Evolutionary conservation across 2,329 filamentous ascomycete species (phyloP).

Genomic region (Apiospora saccharicola): DNA sequence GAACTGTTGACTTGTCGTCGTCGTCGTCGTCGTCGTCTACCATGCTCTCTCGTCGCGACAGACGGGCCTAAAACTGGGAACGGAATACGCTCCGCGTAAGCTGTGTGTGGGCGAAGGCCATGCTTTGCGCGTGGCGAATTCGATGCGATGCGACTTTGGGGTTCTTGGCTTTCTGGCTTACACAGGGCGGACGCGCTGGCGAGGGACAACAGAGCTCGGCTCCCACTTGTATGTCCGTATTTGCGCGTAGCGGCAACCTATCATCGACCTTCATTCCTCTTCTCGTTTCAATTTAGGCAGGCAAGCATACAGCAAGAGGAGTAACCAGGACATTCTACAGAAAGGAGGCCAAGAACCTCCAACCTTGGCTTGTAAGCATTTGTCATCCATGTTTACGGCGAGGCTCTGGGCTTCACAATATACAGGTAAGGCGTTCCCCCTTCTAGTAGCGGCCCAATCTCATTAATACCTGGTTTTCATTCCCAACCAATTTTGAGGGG

Average conservation of each 20-base stretch:
- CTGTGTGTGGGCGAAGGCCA: not conserved
- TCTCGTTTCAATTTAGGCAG: not conserved
- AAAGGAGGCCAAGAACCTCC: not conserved
- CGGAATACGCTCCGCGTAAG: not conserved
- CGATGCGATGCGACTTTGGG: not conserved
- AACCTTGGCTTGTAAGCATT: conserved; percentile 3
- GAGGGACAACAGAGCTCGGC: too few relatives aligned
- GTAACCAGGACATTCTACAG: not conserved
- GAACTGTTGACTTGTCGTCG: too few relatives aligned
- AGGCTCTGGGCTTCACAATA: not conserved
- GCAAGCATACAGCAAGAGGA: not conserved
- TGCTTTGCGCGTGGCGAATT: too few relatives aligned
- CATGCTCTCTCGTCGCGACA: not conserved
- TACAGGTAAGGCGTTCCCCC: not conserved
- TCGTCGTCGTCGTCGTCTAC: too few relatives aligned
- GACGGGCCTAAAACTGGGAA: not conserved
- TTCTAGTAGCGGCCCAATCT: not conserved
- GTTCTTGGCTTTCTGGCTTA: not conserved
- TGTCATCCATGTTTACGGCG: not conserved
- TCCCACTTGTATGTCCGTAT: not conserved
- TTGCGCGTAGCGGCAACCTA: not conserved
- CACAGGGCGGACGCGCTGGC: too few relatives aligned
- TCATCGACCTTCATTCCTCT: too few relatives aligned
- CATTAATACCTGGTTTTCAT: not conserved
- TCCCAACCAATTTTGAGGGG: not conserved